These are phyloP conservation scores for Rhynchospora pubera DNA, from an alignment of 176 grass and related monocot species.

Conservation along the genomic window DNA sequence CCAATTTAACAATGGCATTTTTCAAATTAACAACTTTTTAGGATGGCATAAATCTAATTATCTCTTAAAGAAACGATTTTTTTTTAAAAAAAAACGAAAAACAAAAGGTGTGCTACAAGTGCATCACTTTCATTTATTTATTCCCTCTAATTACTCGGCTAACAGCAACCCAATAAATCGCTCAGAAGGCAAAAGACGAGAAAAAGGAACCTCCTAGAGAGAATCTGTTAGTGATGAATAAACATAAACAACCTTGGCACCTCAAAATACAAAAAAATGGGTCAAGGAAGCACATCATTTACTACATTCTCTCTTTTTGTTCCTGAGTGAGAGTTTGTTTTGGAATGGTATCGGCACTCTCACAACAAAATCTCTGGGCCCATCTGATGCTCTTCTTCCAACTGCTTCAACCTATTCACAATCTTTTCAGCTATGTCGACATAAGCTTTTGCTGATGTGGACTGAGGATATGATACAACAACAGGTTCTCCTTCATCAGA, in stretches of 20 bases:
- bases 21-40: no score
- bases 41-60: no score
- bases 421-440: conserved; percentile 58
- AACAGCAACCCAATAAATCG: background rate
- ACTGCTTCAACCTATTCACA: conserved; percentile 47
- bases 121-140: background rate
- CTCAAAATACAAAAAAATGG: background rate
- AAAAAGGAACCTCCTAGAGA: background rate
- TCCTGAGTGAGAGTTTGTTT: background rate
- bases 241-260: background rate
- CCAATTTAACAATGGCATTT: no score
- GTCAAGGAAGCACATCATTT: background rate
- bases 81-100: background rate
- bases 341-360: conserved; percentile 8
- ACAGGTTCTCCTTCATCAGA: conserved; percentile 75
- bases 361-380: conserved; percentile 68
- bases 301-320: background rate
- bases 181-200: background rate
- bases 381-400: conserved; percentile 39
- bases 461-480: conserved; percentile 49
- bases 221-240: background rate
- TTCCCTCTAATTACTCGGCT: background rate
- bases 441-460: conserved; percentile 60
- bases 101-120: background rate
- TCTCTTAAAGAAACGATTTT: background rate